Evolutionary conservation across 805 yeast genomes (phyloP), one percentile per base, ranked within the genome.

Genomic region (Yarrowia porcina): DNA sequence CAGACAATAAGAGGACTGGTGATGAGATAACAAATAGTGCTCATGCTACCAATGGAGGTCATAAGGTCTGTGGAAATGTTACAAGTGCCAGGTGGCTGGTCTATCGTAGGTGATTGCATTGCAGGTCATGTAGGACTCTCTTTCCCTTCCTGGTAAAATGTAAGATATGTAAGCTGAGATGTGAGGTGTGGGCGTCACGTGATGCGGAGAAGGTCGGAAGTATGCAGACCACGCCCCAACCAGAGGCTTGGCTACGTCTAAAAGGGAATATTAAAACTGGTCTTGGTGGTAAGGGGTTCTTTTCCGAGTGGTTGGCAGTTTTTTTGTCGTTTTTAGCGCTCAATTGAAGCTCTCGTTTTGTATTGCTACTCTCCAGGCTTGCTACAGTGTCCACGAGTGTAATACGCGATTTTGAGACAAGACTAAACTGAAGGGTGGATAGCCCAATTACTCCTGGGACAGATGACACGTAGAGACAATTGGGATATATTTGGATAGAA

Each of bases 131-230:
- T n/a, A n/a, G n/a, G n/a, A n/a, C n/a, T n/a, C n/a, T n/a, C n/a
- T n/a, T n/a, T n/a, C n/a, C n/a, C n/a, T n/a, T n/a, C n/a, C n/a
- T n/a, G n/a, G n/a, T n/a, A n/a, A n/a, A 49, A 52, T 52, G 59
- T 52, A 52, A 52, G 44, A 52, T 52, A 52, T 52, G 59, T 52
- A 52, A 52, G 59, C 10, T 33, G 41, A n/a, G 38, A 32, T 44
- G 33, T 44, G 50, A 7, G n/a, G 18, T 25, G 0, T 17, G 23
- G 17, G 11, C 42, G 59, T 52, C 59, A 52, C 59, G 59, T 52
- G 59, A 52, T 52, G 59, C 59, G 59, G 59, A 52, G 59, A 52
- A 52, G 59, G 2, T 52, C 59, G 59, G 59, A 52, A 52, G 17
- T 35, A 33, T 32, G 39, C 39, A 21, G 6, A 2, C 17, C 8